Conservation (phyloP, 2,329 filamentous ascomycete genomes). For the Zymoseptoria pseudotritici region DNA sequence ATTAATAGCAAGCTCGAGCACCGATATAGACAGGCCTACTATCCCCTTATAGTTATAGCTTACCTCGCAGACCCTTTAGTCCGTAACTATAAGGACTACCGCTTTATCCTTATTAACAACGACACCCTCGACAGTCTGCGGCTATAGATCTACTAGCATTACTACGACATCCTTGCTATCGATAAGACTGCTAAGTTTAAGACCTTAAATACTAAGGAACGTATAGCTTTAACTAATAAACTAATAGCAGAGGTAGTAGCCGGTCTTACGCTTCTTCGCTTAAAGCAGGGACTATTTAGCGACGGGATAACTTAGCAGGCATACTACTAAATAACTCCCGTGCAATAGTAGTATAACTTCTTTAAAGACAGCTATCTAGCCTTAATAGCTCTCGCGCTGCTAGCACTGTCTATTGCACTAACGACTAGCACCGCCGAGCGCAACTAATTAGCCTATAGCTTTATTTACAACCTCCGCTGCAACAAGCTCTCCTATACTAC, state of each 20-base stretch:
- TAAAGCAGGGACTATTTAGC: background rate
- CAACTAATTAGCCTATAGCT: background rate
- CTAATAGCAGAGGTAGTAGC: background rate
- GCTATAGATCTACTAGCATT: background rate
- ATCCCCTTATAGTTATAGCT: background rate
- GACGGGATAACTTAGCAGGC: background rate
- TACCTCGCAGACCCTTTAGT: background rate
- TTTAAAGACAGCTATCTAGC: background rate
- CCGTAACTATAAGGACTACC: background rate
- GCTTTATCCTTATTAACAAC: background rate
- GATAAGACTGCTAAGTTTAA: background rate
- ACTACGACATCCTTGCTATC: background rate
- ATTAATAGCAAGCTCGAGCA: background rate
- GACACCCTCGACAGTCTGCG: background rate
- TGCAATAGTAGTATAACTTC: background rate
- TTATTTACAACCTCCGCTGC: background rate
- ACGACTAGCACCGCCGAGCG: background rate
- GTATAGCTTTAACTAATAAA: background rate
- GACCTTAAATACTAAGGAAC: background rate
- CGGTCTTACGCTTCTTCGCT: background rate
- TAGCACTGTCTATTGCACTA: background rate
- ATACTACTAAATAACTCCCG: background rate
- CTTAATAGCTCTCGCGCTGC: background rate
- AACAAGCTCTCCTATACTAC: background rate
- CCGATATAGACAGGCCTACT: too few relatives aligned